Conservation (phyloP, 2,329 filamentous ascomycete species). For the Dryadomyces quercivorus region DNA sequence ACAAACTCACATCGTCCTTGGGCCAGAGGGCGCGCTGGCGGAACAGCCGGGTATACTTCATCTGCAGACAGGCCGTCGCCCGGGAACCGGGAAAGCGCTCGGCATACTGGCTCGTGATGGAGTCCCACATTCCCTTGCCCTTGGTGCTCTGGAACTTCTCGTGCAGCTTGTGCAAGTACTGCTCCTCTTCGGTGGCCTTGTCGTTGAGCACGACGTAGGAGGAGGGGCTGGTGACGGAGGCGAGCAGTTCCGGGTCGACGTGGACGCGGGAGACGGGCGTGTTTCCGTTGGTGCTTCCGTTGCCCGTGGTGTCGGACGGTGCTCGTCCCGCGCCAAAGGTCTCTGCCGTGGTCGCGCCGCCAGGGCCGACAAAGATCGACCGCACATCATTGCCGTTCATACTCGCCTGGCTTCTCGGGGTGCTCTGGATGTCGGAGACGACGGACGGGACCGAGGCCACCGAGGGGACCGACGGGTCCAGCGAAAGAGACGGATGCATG, state of each 20-base stretch:
- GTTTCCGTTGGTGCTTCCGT: background rate
- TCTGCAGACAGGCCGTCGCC: slow-evolving; percentile 37
- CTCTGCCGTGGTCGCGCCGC: background rate
- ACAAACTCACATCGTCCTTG: slow-evolving; percentile 32
- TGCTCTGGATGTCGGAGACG: background rate
- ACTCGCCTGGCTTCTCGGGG: background rate
- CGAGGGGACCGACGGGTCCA: background rate
- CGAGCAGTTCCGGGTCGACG: background rate
- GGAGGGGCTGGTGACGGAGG: background rate
- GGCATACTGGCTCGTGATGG: slow-evolving; percentile 32
- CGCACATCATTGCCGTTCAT: background rate
- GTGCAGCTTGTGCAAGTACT: slow-evolving; percentile 36
- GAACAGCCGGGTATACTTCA: slow-evolving; percentile 41
- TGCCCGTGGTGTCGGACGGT: background rate
- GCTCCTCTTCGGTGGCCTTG: slow-evolving; percentile 34
- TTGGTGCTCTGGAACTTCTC: slow-evolving; percentile 31
- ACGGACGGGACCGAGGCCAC: background rate
- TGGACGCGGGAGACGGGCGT: background rate
- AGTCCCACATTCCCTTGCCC: slow-evolving; percentile 47
- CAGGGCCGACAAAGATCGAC: background rate
- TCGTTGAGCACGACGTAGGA: slow-evolving; percentile 22
- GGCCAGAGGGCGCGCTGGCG: slow-evolving; percentile 37
- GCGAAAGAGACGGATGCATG: background rate
- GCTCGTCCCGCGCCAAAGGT: background rate
- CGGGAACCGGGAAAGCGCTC: slow-evolving; percentile 17